Conservation (phyloP, 2,329 filamentous ascomycete species). For the Chalaropsis ovoidea region DNA sequence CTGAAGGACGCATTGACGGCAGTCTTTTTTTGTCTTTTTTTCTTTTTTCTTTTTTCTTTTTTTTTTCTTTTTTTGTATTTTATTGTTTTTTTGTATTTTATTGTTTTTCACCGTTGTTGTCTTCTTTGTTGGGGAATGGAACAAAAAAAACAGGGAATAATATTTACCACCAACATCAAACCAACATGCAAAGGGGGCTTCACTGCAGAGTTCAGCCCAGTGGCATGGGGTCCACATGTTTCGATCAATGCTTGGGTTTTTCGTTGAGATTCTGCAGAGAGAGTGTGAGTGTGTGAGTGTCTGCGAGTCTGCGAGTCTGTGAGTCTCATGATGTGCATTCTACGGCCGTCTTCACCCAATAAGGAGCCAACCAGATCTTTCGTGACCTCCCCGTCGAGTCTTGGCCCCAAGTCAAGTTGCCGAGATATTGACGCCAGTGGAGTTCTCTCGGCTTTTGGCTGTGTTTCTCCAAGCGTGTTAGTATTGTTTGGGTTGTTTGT, state of each 20-base stretch:
- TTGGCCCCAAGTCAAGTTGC: neutral
- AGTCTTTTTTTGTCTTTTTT: neutral
- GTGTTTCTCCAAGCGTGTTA: neutral
- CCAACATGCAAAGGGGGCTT: neutral
- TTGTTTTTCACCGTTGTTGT: neutral
- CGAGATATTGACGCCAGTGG: constrained; percentile 15
- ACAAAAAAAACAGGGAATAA: neutral
- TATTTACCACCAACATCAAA: no score
- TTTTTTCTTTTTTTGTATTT: neutral
- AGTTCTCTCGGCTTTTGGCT: constrained; percentile 12
- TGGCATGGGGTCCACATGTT: no score
- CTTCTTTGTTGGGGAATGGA: neutral
- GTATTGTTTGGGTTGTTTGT: neutral
- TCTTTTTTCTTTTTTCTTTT: neutral
- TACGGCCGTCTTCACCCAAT: neutral
- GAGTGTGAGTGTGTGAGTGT: no score
- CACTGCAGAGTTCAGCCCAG: neutral
- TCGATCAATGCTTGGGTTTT: no score
- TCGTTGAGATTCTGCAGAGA: no score
- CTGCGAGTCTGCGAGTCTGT: no score
- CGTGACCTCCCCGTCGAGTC: neutral
- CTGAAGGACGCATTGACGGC: no score
- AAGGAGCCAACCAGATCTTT: neutral
- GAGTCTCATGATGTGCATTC: no score
- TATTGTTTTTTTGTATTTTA: neutral